Percentiles rank a stretch among this genome's conserved stretches.
Evolutionary conservation across 495 filamentous ascomycete genomes (phyloP).

Genomic region (Penicillium argentinense): DNA sequence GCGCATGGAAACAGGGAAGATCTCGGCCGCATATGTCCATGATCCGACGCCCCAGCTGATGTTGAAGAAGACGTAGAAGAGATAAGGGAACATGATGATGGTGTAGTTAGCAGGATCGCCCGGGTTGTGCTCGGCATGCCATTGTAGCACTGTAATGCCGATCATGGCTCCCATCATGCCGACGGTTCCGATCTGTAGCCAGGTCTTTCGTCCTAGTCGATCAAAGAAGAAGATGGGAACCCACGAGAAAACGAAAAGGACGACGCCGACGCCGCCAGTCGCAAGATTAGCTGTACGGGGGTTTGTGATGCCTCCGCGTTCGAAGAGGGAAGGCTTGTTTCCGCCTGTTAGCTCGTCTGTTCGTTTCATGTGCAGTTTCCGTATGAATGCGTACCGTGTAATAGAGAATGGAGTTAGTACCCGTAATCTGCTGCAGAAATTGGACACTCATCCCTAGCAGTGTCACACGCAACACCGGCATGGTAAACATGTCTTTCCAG

Average conservation of each 20-base stretch:
- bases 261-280: constrained; percentile 22
- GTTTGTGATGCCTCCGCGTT: constrained; percentile 20
- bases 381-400: constrained; percentile 24
- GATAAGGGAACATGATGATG: constrained; percentile 71
- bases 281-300: constrained; percentile 20
- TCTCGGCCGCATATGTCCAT: constrained; percentile 24
- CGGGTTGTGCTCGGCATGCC: constrained; percentile 35
- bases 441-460: constrained; percentile 33
- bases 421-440: constrained; percentile 41
- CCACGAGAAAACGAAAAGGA: constrained; percentile 22
- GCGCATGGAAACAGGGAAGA: constrained; percentile 27
- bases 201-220: constrained; percentile 21
- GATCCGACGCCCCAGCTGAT: constrained; percentile 26
- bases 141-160: constrained; percentile 59
- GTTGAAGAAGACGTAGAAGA: constrained; percentile 73
- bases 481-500: constrained; percentile 64
- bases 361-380: too few species aligned
- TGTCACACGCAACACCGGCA: constrained; percentile 31
- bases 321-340: constrained; percentile 18
- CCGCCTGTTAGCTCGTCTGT: too few species aligned
- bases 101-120: constrained; percentile 61
- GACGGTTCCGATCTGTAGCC: constrained; percentile 42
- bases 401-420: constrained; percentile 38
- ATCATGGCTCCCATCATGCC: constrained; percentile 72
- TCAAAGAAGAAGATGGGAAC: constrained; percentile 24